These are phyloP conservation scores for Dipteronia dyeriana DNA, from an alignment of 345 rosid species.

Conservation along the genomic window DNA sequence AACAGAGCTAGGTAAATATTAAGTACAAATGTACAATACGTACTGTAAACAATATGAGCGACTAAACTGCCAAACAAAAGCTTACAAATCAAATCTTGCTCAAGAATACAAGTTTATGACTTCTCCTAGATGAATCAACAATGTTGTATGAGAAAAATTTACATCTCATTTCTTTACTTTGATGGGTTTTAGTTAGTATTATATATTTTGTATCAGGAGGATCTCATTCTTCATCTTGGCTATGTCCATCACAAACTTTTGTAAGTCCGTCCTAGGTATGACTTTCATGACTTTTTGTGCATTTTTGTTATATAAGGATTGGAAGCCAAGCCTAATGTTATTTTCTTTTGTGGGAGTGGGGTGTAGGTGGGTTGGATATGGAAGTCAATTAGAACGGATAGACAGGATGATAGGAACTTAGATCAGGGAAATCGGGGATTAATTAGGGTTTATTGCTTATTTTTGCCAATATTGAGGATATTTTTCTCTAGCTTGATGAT, in stretches of 20 bases:
- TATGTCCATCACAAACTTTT: not conserved
- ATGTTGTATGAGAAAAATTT: not conserved
- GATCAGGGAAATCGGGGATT: not conserved
- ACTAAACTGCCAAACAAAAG: not conserved
- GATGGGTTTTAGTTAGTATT: not conserved
- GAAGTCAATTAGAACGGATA: not conserved
- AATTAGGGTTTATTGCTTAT: not conserved
- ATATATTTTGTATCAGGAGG: not conserved
- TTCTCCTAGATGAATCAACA: not conserved
- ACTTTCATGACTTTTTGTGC: not conserved
- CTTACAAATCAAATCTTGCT: constrained; percentile 2
- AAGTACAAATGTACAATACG: too few species aligned
- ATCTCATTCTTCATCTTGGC: not conserved
- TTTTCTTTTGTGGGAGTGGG: not conserved
- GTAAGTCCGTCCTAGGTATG: not conserved
- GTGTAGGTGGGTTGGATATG: not conserved
- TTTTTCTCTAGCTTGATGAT: not conserved
- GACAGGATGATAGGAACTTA: not conserved
- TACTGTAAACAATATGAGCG: not conserved
- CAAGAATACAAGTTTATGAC: not conserved
- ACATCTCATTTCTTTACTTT: not conserved
- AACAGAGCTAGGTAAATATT: not conserved
- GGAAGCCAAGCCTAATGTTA: not conserved
- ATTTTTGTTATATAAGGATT: not conserved
- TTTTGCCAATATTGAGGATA: not conserved